Conservation (phyloP, 768 basidiomycete species). For the Leccinum fibrillosum region DNA sequence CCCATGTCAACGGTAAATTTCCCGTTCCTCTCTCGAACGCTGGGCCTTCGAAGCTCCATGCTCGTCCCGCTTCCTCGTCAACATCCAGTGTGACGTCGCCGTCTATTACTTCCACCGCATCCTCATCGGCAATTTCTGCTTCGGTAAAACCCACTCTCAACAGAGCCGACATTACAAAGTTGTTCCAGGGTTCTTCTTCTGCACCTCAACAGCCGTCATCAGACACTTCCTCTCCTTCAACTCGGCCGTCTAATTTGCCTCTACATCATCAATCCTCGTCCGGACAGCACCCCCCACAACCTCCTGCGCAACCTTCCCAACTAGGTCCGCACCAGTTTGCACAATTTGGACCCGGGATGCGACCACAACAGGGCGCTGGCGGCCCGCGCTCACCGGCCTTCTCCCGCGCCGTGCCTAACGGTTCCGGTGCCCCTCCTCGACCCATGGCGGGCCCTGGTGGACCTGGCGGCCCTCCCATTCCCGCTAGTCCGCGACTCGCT, state of each 20-base stretch:
- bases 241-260: conserved; percentile 52
- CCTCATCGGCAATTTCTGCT: conserved; percentile 31
- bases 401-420: conserved; percentile 60
- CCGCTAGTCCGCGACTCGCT: conserved; percentile 62
- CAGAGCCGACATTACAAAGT: conserved; percentile 31
- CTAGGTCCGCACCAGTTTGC: conserved; percentile 44
- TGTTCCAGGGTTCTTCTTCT: conserved; percentile 39
- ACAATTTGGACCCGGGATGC: conserved; percentile 49
- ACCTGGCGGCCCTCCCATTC: conserved; percentile 49
- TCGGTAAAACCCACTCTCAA: conserved; percentile 29
- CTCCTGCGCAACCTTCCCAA: conserved; percentile 38
- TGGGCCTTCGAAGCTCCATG: conserved; percentile 34
- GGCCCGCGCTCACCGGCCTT: conserved; percentile 69
- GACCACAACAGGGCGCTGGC: conserved; percentile 44
- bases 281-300: conserved; percentile 33
- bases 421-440: conserved; percentile 44
- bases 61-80: conserved; percentile 22
- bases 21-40: conserved; percentile 43
- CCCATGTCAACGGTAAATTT: conserved; percentile 63
- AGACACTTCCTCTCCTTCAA: conserved; percentile 57
- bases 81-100: conserved; percentile 30
- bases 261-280: conserved; percentile 39
- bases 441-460: conserved; percentile 49
- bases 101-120: conserved; percentile 30
- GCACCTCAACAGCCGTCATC: conserved; percentile 47